These are phyloP conservation scores for Parathielavia hyrcaniae DNA, from an alignment of 495 filamentous ascomycete genomes.

Conservation along the genomic window DNA sequence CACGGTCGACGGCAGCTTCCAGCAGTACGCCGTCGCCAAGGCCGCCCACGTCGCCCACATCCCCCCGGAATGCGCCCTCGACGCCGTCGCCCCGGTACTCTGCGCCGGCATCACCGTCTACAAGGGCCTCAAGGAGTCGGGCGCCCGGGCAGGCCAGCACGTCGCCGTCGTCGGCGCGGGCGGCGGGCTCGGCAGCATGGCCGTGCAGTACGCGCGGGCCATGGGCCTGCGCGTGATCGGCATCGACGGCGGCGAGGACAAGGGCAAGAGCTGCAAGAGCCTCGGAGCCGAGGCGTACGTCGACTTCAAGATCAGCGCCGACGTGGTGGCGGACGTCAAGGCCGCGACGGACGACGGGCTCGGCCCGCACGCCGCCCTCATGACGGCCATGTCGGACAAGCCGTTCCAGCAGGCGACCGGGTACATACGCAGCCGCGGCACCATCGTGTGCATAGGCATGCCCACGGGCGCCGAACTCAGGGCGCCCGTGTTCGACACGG, in stretches of 20 bases:
- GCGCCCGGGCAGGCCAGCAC: constrained; percentile 63
- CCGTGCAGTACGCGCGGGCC: constrained; percentile 79
- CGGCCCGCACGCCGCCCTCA: constrained; percentile 80
- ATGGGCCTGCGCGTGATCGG: constrained; percentile 77
- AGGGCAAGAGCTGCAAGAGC: constrained; percentile 57
- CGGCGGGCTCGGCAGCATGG: constrained; percentile 76
- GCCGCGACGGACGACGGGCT: constrained; percentile 67
- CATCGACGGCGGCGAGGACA: constrained; percentile 76
- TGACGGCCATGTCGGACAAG: constrained; percentile 79
- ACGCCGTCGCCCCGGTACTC: constrained; percentile 72
- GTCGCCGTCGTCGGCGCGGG: constrained; percentile 86
- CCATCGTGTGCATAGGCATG: constrained; percentile 78
- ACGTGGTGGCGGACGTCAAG: constrained; percentile 80
- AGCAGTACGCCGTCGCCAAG: constrained; percentile 85
- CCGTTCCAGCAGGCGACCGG: constrained; percentile 87
- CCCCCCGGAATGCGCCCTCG: constrained; percentile 66
- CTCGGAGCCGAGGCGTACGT: constrained; percentile 68
- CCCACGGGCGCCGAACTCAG: constrained; percentile 70
- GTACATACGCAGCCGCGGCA: constrained; percentile 74
- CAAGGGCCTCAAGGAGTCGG: constrained; percentile 84
- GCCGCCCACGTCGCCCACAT: constrained; percentile 75
- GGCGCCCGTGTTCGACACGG: constrained; percentile 79
- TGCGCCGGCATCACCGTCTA: constrained; percentile 91
- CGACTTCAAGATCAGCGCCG: constrained; percentile 66
- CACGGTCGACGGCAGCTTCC: constrained; percentile 87